Evolutionary conservation across 176 grass and related monocot genomes (phyloP), one percentile per base, ranked within the genome.

Genomic region (Rhynchospora pubera): DNA sequence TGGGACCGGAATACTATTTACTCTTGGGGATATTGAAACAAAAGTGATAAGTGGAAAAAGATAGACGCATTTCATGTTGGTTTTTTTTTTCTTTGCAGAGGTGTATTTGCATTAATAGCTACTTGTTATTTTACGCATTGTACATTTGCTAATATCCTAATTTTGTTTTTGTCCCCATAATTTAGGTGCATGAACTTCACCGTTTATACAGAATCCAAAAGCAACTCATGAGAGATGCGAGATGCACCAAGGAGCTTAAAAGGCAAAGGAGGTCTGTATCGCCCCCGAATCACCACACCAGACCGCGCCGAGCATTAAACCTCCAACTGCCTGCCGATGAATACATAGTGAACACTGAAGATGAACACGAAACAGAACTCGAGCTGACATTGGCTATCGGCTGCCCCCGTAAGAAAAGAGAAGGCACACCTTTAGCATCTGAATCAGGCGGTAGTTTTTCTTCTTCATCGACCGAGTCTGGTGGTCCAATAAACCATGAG

Each of bases 121-220:
- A 32, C 6, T 56, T 56, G 18, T 4, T 56, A 32, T 21, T 30
- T 30, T n/a, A 2, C 14, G 32, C 13, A 77, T 77, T 28, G 30
- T 23, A 77, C 3, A 2, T 32, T 77, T 18, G 32, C 32, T 56
- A 18, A 5, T 28, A 10, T 52, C 44, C 22, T 77, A 56, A 55
- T 77, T 52, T 26, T 82, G 22, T 46, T 9, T 52, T 43, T 66
- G 15, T 24, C 53, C n/a, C 53, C 0, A 7, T 64, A 50, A 67
- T 50, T 66, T 39, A 94, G 92, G 85, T 91, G 22, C 89, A 94
- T 6, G 92, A 94, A 34, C 44, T 94, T 57, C 92, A 94, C 85
- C 79, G 87, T 28, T 46, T 94, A 47, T 94, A 94, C 79, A 85
- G 85, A 24, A 68, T 94, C 6, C 92, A 94, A 85, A 87, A 87